Evolutionary conservation across 164 flowering plant species (phyloP).

Genomic region (Buxus sempervirens): DNA sequence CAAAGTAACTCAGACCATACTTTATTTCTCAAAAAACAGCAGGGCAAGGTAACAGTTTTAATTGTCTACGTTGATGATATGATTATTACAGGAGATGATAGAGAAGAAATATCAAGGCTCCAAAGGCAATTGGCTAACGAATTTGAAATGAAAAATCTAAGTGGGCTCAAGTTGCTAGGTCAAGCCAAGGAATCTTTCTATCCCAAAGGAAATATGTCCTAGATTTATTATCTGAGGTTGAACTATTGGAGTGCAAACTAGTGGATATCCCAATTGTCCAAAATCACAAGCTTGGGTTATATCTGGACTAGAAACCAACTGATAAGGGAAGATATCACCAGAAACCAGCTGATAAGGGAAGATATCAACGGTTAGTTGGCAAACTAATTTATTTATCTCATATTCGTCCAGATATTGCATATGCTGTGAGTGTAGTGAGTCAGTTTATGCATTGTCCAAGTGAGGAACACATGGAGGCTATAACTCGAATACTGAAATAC

Average conservation of each 20-base stretch:
- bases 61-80: not conserved
- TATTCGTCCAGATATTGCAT: no score
- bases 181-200: no score
- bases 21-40: not conserved
- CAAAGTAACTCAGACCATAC: slow-evolving; percentile 2
- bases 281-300: no score
- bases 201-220: no score
- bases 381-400: no score
- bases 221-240: no score
- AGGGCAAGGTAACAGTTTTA: not conserved
- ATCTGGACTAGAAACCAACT: no score
- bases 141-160: slow-evolving; percentile 10
- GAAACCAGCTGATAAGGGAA: not conserved
- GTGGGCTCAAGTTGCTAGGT: no score
- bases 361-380: no score
- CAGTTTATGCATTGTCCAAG: not conserved
- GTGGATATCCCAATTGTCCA: slow-evolving; percentile 1
- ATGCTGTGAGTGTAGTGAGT: no score
- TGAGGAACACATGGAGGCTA: not conserved
- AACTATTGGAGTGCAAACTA: slow-evolving; percentile 9
- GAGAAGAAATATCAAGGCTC: not conserved
- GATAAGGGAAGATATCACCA: no score
- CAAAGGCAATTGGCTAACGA: slow-evolving; percentile 1
- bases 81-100: slow-evolving; percentile 5
- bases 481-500: not conserved